Evolutionary conservation across 2,329 filamentous ascomycete genomes (phyloP).

Genomic region (Ophiostoma sp.): DNA sequence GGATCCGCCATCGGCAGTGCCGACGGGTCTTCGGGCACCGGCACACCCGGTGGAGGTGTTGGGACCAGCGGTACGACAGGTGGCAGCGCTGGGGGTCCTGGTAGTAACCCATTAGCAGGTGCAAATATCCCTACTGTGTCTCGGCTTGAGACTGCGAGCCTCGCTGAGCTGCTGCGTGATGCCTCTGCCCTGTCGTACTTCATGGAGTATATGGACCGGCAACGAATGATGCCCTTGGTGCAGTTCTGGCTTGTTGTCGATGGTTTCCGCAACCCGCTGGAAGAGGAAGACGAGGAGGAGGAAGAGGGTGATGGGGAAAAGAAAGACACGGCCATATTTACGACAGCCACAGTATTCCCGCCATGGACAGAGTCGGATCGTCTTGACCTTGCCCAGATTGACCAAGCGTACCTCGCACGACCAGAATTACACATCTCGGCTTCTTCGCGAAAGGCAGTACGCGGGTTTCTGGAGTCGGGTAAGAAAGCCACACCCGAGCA

Average conservation of each 20-base stretch:
- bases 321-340: constrained; percentile 46
- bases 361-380: constrained; percentile 81
- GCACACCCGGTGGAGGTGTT: constrained; percentile 5
- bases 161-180: constrained; percentile 83
- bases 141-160: constrained; percentile 64
- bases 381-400: constrained; percentile 82
- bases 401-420: constrained; percentile 79
- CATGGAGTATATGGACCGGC: constrained; percentile 99
- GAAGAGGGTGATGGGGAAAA: constrained; percentile 58
- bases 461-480: constrained; percentile 72
- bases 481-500: constrained; percentile 70
- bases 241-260: constrained; percentile 99
- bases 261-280: constrained; percentile 87
- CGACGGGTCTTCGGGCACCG: not conserved
- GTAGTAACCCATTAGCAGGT: constrained; percentile 18
- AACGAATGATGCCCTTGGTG: constrained; percentile 77
- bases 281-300: constrained; percentile 73
- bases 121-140: constrained; percentile 42
- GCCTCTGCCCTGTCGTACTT: constrained; percentile 92
- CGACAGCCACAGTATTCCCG: constrained; percentile 42
- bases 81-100: constrained; percentile 26
- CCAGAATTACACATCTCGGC: constrained; percentile 73
- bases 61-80: not conserved
- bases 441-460: constrained; percentile 63
- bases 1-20: not conserved